These are phyloP conservation scores for Colletotrichum plurivorum DNA, from an alignment of 2,329 filamentous ascomycete species.

Conservation along the genomic window DNA sequence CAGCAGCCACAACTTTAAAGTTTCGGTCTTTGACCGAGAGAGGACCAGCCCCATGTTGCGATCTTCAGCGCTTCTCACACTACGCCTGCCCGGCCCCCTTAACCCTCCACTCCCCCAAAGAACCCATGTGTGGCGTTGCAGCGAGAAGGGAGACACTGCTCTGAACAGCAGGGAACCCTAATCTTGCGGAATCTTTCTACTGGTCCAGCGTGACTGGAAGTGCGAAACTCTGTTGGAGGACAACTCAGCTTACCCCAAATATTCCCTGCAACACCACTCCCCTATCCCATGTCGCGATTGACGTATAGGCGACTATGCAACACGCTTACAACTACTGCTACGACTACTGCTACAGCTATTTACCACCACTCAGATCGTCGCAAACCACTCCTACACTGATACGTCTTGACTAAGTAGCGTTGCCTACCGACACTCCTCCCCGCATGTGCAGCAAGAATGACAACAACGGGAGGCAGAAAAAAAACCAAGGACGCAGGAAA, in stretches of 20 bases:
- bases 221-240: slow-evolving; percentile 14
- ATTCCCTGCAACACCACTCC: background rate
- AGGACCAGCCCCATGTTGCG: slow-evolving; percentile 8
- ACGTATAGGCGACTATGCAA: background rate
- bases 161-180: slow-evolving; percentile 25
- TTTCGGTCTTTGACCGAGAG: slow-evolving; percentile 37
- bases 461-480: background rate
- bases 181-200: slow-evolving; percentile 9
- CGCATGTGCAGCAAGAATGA: slow-evolving; percentile 10
- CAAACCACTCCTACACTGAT: background rate
- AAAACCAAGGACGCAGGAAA: background rate
- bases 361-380: background rate
- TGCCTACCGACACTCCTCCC: slow-evolving; percentile 17
- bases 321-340: no score
- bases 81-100: background rate
- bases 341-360: background rate
- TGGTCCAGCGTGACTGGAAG: slow-evolving; percentile 11
- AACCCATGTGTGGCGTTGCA: slow-evolving; percentile 31
- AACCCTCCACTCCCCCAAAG: slow-evolving; percentile 17
- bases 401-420: background rate
- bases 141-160: slow-evolving; percentile 1
- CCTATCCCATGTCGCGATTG: no score
- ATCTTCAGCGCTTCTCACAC: slow-evolving; percentile 21
- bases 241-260: slow-evolving; percentile 10
- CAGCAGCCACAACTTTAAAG: slow-evolving; percentile 16